Base-by-base conservation (phyloP, 768 basidiomycete genomes). In the Rhizopogon salebrosus region DNA sequence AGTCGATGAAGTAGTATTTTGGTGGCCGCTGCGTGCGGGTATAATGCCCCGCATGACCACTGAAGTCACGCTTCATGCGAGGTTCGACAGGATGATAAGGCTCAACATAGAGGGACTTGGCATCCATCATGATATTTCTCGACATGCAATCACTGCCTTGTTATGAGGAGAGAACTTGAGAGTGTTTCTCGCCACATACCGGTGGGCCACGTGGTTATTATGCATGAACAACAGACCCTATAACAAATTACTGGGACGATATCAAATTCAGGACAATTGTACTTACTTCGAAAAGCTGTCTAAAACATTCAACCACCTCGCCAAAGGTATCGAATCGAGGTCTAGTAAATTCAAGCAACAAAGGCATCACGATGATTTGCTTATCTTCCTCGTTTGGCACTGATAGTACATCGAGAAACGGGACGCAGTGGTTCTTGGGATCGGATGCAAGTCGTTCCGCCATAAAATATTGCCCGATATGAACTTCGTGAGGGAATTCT, bases 201-300 rank as follows among this genome's bases (percentile, higher is more conserved):
- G 58, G 51, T 75, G 74, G 0, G 65, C 70, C 20, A 73, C 63
- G 3, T 52, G 61, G 36, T 70, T 58, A 4, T 62, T 10, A 35
- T 75, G 73, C 59, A 74, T 67, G 42, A 70, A 75, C 18, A 61
- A 57, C 0, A 75, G 43, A 1, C 70, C 70, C 71, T 72, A 18
- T 1, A 16, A n/a, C 20, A 16, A 0, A 1, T 40, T 49, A 18
- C 51, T 31, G 13, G 41, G 7, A 10, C 27, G 14, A 9, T 3
- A 6, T 9, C 22, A 51, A 3, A 22, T 13, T 6, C 22, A 50
- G 1, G 11, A 4, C 37, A 51, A 16, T 6, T 18, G 11, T 16
- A 8, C 3, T 55, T 41, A 68, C 65, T 59, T 67, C 68, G 11
- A 70, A 68, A n/a, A 68, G 34, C 37, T 69, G 64, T 11, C 53